A percentile compares a stretch with the other conserved stretches of the same genome.
Conservation (phyloP, 2,329 filamentous ascomycete species). For the Beauveria caledonica region DNA sequence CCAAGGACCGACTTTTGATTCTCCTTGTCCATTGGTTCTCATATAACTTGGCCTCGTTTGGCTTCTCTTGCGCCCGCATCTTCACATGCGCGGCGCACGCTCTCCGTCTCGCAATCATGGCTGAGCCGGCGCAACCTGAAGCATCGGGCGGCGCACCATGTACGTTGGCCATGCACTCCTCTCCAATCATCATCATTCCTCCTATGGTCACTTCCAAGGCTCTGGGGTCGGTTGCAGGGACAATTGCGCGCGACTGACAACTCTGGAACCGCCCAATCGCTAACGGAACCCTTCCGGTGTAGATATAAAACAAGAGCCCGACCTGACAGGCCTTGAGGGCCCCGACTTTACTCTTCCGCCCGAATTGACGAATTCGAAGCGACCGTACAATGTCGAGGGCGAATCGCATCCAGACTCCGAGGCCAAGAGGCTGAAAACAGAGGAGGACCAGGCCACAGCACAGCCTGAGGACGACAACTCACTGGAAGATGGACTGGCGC, state of each 20-base stretch:
- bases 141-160: slow-evolving; percentile 27
- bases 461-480: slow-evolving; percentile 13
- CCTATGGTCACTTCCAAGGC: neutral
- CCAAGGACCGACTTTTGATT: neutral
- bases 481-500: slow-evolving; percentile 28
- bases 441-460: neutral
- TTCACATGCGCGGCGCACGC: slow-evolving; percentile 2
- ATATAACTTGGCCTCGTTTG: neutral
- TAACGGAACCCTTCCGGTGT: slow-evolving; percentile 17
- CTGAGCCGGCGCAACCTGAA: slow-evolving; percentile 31
- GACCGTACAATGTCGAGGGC: slow-evolving; percentile 25
- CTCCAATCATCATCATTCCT: neutral
- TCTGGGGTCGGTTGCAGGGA: accelerated
- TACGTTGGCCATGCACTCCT: slow-evolving; percentile 18
- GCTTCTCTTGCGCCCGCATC: slow-evolving; percentile 15
- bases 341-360: slow-evolving; percentile 28
- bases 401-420: slow-evolving; percentile 20
- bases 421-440: slow-evolving; percentile 9
- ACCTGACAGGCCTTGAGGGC: slow-evolving; percentile 22
- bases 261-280: slow-evolving; percentile 8
- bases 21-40: neutral
- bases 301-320: slow-evolving; percentile 33
- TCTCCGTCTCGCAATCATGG: slow-evolving; percentile 28
- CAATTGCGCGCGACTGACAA: neutral
- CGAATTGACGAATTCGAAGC: slow-evolving; percentile 27